A percentile compares a stretch with the other conserved stretches of the same genome.
Conservation (phyloP, 2,329 filamentous ascomycete genomes). For the Penicillium janthinellum region DNA sequence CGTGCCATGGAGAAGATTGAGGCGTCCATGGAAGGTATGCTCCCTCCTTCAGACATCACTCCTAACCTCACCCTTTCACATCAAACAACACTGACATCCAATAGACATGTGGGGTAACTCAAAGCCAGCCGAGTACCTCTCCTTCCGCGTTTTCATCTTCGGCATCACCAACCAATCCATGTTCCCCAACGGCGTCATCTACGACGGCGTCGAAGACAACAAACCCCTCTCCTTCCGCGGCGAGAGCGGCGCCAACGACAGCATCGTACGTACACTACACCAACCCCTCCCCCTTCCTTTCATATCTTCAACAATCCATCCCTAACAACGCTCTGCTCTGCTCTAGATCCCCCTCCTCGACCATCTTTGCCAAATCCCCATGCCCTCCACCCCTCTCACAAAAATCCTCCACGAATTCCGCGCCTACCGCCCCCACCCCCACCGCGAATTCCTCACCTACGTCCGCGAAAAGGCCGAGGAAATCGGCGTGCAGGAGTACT, state of each 20-base stretch:
- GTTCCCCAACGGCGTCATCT: slow-evolving; percentile 90
- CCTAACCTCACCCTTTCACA: neutral
- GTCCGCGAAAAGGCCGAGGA: slow-evolving; percentile 60
- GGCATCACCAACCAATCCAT: slow-evolving; percentile 91
- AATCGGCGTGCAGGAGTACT: slow-evolving; percentile 43
- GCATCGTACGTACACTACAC: slow-evolving; percentile 61
- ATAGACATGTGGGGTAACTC: slow-evolving; percentile 86
- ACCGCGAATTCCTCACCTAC: slow-evolving; percentile 78
- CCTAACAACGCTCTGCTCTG: neutral
- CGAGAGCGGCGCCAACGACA: slow-evolving; percentile 91
- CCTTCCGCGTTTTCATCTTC: slow-evolving; percentile 95
- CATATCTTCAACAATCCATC: neutral
- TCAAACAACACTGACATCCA: slow-evolving; percentile 5
- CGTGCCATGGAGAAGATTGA: slow-evolving; percentile 70
- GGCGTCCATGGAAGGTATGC: slow-evolving; percentile 71
- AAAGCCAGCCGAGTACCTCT: slow-evolving; percentile 79
- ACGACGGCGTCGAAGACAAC: slow-evolving; percentile 74
- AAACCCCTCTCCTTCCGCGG: slow-evolving; percentile 81
- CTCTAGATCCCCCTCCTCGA: slow-evolving; percentile 77
- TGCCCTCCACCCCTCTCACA: slow-evolving; percentile 88
- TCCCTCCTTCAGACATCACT: neutral
- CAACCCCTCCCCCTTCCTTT: neutral
- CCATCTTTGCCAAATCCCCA: slow-evolving; percentile 79
- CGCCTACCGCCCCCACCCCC: slow-evolving; percentile 83
- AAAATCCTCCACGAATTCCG: slow-evolving; percentile 87